Base-by-base conservation (phyloP, 345 rosid species). In the Garcia nutans region DNA sequence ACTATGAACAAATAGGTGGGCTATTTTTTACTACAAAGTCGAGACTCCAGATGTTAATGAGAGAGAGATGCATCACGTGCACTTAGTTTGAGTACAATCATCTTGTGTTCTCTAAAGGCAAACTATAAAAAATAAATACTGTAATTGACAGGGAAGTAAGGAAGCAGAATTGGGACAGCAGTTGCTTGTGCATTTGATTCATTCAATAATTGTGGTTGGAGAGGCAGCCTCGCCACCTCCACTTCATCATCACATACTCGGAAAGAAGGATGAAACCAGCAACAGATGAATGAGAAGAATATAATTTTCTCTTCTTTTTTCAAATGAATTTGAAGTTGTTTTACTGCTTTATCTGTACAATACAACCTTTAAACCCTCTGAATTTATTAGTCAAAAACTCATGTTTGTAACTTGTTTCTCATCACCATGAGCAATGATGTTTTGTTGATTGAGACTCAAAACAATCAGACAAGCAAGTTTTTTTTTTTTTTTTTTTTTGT, bases 231-330 rank as follows among this genome's bases (percentile, higher is more conserved):
- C 26, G 23, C 47, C 61, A 10, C 49, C 20, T 12, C 73, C 10
- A 0, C 69, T 41, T 22, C 74, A 22, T 72, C 66, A 2, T 59
- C 19, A n/a, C 72, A 45, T 57, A n/a, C 55, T 8, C 47, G 73
- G 73, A 57, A 10, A 23, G 52, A 76, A 17, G 57, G 44, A 22
- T 6, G n/a, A 31, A 67, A 68, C 72, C 82, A 82, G 83, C 84
- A 75, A 33, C 80, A 75, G 31, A 85, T n/a, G 55, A 77, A 82
- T 42, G 84, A 80, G 56, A 78, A 71, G n/a, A 81, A 70, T 28
- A 85, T 77, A 81, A 79, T 81, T 37, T 9, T 23, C 57, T 8
- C 2, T 10, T 12, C 2, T 28, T 28, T 28, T 28, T 12, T 47
- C 0, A 47, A 47, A 9, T 47, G 10, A 12, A 12, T 47, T 47